Conservation (phyloP, 2,329 filamentous ascomycete genomes). For the Venturia oleaginea region DNA sequence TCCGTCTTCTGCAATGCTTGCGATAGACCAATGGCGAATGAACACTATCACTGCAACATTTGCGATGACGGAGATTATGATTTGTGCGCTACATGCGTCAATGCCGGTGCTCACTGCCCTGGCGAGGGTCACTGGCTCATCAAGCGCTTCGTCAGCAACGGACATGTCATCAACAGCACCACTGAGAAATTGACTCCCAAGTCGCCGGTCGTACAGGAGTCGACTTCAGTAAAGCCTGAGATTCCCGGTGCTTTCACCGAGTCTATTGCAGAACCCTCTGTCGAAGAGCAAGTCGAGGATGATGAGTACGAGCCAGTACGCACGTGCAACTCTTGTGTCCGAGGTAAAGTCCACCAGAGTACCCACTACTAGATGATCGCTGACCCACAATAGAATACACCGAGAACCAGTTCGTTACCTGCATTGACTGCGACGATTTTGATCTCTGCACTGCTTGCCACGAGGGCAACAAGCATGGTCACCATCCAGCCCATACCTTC, state of each 20-base stretch:
- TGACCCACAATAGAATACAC: slow-evolving; percentile 47
- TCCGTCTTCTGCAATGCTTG: slow-evolving; percentile 94
- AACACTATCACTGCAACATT: slow-evolving; percentile 89
- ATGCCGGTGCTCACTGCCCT: slow-evolving; percentile 66
- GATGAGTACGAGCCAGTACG: slow-evolving; percentile 38
- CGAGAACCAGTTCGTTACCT: slow-evolving; percentile 77
- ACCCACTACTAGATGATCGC: not conserved
- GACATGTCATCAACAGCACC: slow-evolving; percentile 71
- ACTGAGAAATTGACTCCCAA: slow-evolving; percentile 65
- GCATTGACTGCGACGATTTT: slow-evolving; percentile 75
- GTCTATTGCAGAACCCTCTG: slow-evolving; percentile 30
- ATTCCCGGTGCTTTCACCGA: slow-evolving; percentile 37
- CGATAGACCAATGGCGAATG: slow-evolving; percentile 64
- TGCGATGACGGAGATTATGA: slow-evolving; percentile 94
- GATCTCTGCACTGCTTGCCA: slow-evolving; percentile 87
- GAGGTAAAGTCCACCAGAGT: slow-evolving; percentile 34
- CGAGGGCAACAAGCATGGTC: slow-evolving; percentile 66
- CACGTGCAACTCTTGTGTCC: slow-evolving; percentile 65
- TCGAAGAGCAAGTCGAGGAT: slow-evolving; percentile 21
- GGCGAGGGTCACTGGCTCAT: slow-evolving; percentile 85
- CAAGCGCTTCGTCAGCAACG: slow-evolving; percentile 74
- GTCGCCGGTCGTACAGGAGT: slow-evolving; percentile 18
- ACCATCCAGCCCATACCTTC: slow-evolving; percentile 83
- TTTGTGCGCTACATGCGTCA: slow-evolving; percentile 73
- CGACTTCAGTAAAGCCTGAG: slow-evolving; percentile 22